Base-by-base conservation (phyloP, 108 stramenopile genomes). In the Conticribra weissflogii region DNA sequence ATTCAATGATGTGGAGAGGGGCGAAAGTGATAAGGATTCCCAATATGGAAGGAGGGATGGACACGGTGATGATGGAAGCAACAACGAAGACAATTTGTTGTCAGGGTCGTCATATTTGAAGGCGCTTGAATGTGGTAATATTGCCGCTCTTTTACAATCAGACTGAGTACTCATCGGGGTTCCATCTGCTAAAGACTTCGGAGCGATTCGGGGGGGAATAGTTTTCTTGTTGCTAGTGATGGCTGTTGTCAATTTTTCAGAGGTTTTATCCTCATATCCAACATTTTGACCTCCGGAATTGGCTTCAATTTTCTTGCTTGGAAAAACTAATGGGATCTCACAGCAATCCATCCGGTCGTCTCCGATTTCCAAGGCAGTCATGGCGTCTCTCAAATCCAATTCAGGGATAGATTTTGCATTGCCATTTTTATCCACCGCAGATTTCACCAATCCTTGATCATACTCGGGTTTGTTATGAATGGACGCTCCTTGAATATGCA, bases 301-400 rank as follows among this genome's bases (percentile, higher is more conserved):
- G 59, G 50, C 14, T 53, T 44, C 17, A 46, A 56, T 18, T 14
- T 27, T 33, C 18, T 54, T 63, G 3, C 4, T 15, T 23, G 18
- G 9, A 15, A 30, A 19, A 27, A 15, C 31, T 15, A 52, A 49
- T 17, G 89, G 85, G 61, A 92, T 76, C 64, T 92, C 88, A 68
- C 91, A 91, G 66, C 89, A 89, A 76, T 97, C 96, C 95, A 96
- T 95, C 55, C 91, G 91, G n/a, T 66, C 55, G 54, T 97, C 95
- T 74, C 92, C 88, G 4, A 97, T 36, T 71, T 97, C 95, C 30
- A 93, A 72, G 4, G 96, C 96, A 1, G 92, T 81, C 96, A 97
- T 97, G 80, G 95, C 88, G 60, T 96, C 96, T 47, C 84, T 86
- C 30, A 97, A 70, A 60, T 65, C 71, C 63, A 97, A 92, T 19